Base-by-base conservation (phyloP, 495 filamentous ascomycete species). In the Penicillium chermesinum region DNA sequence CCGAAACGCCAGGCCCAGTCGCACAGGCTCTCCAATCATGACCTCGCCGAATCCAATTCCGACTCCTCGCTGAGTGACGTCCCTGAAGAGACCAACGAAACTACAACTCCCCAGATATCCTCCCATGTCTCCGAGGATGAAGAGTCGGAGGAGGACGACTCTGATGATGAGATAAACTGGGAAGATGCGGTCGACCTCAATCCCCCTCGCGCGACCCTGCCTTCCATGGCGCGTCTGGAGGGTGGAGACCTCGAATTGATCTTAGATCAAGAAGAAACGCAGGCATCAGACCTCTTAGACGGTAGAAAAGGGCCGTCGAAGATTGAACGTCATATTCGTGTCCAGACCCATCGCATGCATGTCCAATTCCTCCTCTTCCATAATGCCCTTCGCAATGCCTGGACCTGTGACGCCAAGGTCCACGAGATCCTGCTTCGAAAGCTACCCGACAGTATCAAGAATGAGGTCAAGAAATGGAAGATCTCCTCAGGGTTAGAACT, bases 321-420 rank as follows among this genome's bases (percentile, higher is more conserved):
- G 65, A 81, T 85, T 7, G 86, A 96, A 58, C 80, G 89, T 49
- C 77, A 78, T 49, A 88, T 91, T 34, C 76, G 93, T 27, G 73
- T 83, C 7, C 68, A 80, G 32, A 89, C 88, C 7, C 93, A 98
- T 61, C 85, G 86, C 54, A 76, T 93, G 58, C 93, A 98, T 67
- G 91, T 98, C 3, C 87, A 91, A 59, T 79, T 84, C 48, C 67
- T 98, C 38, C 78, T 98, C 37, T 93, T 83, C 66, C 91, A 96
- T 57, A 96, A 96, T 63, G 76, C 85, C 0, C 59, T 95, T 15
- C 83, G 93, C 18, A 98, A 96, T 64, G 59, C 79, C 7, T 98
- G 93, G 91, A 61, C 84, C 18, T 90, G 87, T 52, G 89, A 97
- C 57, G 56, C 76, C 17, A 79, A 88, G 44, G 71, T 90, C 7